These are phyloP conservation scores for Arachnopeziza araneosa DNA, from an alignment of 2,329 filamentous ascomycete species.

Conservation along the genomic window DNA sequence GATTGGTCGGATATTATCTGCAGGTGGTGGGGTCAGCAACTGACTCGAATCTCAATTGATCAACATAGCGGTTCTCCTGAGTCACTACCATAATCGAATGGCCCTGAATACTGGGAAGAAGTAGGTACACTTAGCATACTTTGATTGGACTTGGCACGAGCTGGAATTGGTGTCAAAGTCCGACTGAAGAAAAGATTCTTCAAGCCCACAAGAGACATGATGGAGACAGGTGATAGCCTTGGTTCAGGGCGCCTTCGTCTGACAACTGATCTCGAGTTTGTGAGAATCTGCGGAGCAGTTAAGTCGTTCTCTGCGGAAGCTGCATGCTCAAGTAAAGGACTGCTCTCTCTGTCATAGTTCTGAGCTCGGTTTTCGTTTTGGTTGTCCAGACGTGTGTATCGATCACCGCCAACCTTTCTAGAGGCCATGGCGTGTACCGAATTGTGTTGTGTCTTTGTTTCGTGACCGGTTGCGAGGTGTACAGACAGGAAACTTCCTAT, in stretches of 20 bases:
- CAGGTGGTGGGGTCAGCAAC: background rate
- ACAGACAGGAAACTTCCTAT: background rate
- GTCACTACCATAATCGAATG: background rate
- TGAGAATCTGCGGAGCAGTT: background rate
- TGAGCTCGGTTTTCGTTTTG: background rate
- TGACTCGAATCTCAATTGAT: background rate
- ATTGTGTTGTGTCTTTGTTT: background rate
- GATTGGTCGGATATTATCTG: background rate
- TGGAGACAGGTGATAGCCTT: slow-evolving; percentile 9
- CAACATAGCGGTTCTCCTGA: background rate
- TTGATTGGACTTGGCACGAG: slow-evolving; percentile 3
- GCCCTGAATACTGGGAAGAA: background rate
- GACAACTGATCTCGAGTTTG: background rate
- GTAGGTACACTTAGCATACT: slow-evolving; percentile 1
- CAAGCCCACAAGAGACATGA: slow-evolving; percentile 29
- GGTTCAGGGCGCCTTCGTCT: background rate
- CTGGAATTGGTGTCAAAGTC: slow-evolving; percentile 16
- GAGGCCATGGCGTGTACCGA: background rate
- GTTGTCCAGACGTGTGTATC: background rate
- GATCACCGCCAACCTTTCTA: background rate
- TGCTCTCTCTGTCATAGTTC: background rate
- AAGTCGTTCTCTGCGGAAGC: background rate
- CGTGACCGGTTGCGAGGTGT: background rate
- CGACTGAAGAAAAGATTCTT: slow-evolving; percentile 30
- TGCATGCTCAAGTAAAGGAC: background rate